phyloP scores from a whole-genome alignment of 805 yeast genomes.

The Wickerhamomyces alni region DNA sequence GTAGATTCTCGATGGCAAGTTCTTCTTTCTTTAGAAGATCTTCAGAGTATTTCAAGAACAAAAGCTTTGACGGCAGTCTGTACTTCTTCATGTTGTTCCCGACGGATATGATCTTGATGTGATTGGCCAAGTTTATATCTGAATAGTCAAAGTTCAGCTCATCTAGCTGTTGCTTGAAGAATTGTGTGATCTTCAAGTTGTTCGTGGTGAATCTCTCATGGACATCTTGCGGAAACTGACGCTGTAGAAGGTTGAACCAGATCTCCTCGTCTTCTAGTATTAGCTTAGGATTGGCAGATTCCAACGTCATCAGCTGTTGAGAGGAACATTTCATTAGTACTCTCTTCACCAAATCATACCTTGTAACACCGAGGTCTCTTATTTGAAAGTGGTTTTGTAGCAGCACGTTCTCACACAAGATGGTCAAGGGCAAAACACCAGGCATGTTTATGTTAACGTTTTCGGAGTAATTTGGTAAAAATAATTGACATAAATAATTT shows the following conservation, averaged over 20 bases:
- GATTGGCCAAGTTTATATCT: slow-evolving; percentile 11
- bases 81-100: slow-evolving; percentile 18
- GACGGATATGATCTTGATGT: slow-evolving; percentile 8
- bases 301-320: slow-evolving; percentile 28
- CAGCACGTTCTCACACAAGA: slow-evolving; percentile 19
- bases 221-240: slow-evolving; percentile 30
- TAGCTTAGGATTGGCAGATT: slow-evolving; percentile 24
- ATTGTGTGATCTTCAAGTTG: slow-evolving; percentile 11
- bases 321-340: slow-evolving; percentile 24
- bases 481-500: too few relatives aligned
- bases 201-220: slow-evolving; percentile 25
- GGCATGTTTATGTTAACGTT: slow-evolving; percentile 3
- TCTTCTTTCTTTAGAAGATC: slow-evolving; percentile 29
- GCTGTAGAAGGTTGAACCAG: slow-evolving; percentile 27
- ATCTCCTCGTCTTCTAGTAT: slow-evolving; percentile 33
- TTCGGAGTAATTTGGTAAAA: too few relatives aligned
- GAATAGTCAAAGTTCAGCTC: slow-evolving; percentile 9
- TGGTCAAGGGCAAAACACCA: slow-evolving; percentile 16
- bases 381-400: slow-evolving; percentile 13
- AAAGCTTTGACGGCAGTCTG: slow-evolving; percentile 29
- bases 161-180: slow-evolving; percentile 16
- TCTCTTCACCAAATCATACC: slow-evolving; percentile 26
- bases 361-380: slow-evolving; percentile 25
- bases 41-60: slow-evolving; percentile 27
- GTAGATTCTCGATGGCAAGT: slow-evolving; percentile 27